Percentiles rank a stretch among this genome's conserved stretches.
Evolutionary conservation across 192 early-diverging fungal genomes (phyloP).

Genomic region (Lobulomyces angularis): DNA sequence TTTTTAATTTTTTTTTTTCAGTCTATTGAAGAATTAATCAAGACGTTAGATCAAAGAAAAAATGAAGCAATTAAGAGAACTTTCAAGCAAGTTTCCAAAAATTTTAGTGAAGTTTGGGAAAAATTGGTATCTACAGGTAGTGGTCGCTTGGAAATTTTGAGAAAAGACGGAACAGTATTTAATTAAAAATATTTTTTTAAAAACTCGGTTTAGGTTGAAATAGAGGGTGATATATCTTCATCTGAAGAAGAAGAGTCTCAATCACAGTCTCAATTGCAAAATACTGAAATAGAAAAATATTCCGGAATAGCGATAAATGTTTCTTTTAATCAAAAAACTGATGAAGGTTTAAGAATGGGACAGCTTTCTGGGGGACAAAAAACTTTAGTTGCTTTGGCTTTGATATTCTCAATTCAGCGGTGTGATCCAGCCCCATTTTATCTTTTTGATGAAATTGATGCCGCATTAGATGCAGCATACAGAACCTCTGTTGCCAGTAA

Average conservation of each 20-base stretch:
- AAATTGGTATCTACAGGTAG: conserved; percentile 78
- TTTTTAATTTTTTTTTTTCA: conserved; percentile 10
- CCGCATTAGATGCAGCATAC: conserved; percentile 90
- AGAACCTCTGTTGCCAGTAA: conserved; percentile 79
- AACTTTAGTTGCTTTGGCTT: conserved; percentile 85
- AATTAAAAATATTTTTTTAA: not conserved
- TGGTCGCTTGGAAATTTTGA: conserved; percentile 77
- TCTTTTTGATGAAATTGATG: conserved; percentile 99
- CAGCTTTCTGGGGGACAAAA: conserved; percentile 98
- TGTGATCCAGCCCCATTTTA: conserved; percentile 99
- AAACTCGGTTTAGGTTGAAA: not conserved
- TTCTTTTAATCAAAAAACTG: conserved; percentile 82
- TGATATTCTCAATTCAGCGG: conserved; percentile 97
- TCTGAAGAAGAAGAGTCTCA: conserved; percentile 10
- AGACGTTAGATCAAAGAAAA: conserved; percentile 86
- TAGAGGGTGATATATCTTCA: not conserved
- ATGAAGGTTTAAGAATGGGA: conserved; percentile 81
- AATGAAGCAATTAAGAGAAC: conserved; percentile 95
- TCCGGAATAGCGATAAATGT: conserved; percentile 83
- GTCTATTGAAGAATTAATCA: conserved; percentile 78
- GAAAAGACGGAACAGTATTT: conserved; percentile 37
- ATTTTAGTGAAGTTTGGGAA: conserved; percentile 80
- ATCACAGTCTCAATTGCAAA: conserved; percentile 8
- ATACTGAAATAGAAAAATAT: conserved; percentile 61
- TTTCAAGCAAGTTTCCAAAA: conserved; percentile 79